Percentiles rank a stretch among this genome's conserved stretches.
Evolutionary conservation across 805 yeast genomes (phyloP).

Genomic region (Candida tibetensis): DNA sequence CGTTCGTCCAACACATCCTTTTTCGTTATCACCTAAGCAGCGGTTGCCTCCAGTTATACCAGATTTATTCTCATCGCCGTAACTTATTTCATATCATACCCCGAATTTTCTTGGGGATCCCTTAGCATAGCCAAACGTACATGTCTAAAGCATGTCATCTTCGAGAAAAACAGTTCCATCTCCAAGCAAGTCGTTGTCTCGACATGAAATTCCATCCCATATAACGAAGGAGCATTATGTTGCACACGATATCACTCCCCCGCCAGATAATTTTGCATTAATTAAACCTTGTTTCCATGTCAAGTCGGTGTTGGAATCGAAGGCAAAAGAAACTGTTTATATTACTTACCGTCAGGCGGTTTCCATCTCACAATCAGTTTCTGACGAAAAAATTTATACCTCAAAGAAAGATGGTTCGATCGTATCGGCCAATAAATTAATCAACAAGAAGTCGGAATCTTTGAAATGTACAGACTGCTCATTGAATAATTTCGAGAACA

Average conservation of each 20-base stretch:
- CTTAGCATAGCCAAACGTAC: no score
- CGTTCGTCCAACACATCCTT: no score
- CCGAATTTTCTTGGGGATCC: no score
- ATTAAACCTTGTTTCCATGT: conserved; percentile 52
- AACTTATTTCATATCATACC: no score
- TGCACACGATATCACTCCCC: conserved; percentile 8
- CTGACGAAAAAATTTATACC: conserved; percentile 25
- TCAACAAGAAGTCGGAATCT: conserved; percentile 41
- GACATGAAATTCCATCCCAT: not conserved
- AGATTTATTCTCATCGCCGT: no score
- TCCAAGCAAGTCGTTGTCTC: not conserved
- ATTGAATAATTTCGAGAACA: conserved; percentile 39
- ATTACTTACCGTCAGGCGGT: conserved; percentile 52
- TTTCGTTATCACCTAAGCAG: no score
- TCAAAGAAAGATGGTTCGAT: conserved; percentile 37
- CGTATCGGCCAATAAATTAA: conserved; percentile 36
- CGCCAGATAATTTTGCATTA: conserved; percentile 25
- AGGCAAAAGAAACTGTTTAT: conserved; percentile 48
- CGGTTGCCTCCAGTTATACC: no score
- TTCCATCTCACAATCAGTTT: conserved; percentile 39
- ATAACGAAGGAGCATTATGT: not conserved
- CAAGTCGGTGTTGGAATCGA: conserved; percentile 44
- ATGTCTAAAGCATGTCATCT: conserved; percentile 3
- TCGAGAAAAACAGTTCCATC: conserved; percentile 5
- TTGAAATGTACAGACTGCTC: conserved; percentile 53